Conservation (phyloP, 148 eudicot species). For the Rhododendron simsii region DNA sequence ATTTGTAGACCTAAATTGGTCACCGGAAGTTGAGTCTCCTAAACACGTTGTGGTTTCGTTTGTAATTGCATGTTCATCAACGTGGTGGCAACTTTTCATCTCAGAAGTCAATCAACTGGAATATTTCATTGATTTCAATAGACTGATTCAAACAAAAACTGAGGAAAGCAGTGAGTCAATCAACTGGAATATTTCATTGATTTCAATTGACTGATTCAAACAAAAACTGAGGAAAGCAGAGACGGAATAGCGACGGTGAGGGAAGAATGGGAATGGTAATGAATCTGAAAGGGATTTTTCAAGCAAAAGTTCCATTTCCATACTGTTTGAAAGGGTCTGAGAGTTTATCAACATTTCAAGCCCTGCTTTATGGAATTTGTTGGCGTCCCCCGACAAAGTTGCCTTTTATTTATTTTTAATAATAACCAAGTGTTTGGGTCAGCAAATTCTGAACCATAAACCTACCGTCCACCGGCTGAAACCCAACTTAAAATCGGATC, state of each 20-base stretch:
- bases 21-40: background rate
- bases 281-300: constrained; percentile 7
- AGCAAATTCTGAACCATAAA: no score
- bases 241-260: background rate
- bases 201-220: constrained; percentile 6
- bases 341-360: background rate
- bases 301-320: background rate
- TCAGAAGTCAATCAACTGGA: background rate
- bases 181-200: background rate
- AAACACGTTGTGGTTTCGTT: background rate
- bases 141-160: constrained; percentile 1
- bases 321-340: background rate
- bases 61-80: background rate
- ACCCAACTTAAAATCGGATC: background rate
- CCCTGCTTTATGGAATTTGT: background rate
- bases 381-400: background rate
- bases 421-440: background rate
- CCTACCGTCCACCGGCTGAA: background rate
- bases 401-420: no score
- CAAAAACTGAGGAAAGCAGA: background rate
- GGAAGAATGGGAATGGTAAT: background rate
- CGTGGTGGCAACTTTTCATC: background rate
- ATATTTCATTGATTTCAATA: background rate
- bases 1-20: background rate
- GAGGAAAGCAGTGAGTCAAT: background rate